Percentiles rank a stretch among this genome's conserved stretches.
Evolutionary conservation across 768 basidiomycete species (phyloP).

Genomic region (Kwoniella heveanensis): DNA sequence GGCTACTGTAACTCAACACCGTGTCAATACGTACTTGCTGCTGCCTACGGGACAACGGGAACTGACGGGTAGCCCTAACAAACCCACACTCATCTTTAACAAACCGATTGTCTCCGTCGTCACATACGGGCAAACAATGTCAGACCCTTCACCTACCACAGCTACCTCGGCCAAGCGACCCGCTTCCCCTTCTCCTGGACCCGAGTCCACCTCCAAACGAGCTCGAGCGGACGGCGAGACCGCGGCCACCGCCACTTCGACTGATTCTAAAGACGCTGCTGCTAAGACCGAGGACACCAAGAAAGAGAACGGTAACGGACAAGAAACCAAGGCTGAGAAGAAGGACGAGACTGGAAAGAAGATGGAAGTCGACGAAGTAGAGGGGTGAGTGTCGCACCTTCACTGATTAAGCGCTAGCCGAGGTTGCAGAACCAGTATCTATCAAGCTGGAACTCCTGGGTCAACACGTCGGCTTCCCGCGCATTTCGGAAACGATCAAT

Average conservation of each 20-base stretch:
- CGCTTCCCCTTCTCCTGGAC: conserved; percentile 21
- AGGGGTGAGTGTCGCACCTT: conserved; percentile 34
- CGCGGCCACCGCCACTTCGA: not conserved
- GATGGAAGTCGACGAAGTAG: conserved; percentile 43
- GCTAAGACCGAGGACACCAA: not conserved
- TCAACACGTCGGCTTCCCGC: too few relatives aligned
- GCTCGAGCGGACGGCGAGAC: conserved; percentile 25
- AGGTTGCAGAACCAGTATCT: too few relatives aligned
- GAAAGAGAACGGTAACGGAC: conserved; percentile 24
- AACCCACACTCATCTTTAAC: not conserved
- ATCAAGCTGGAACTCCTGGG: not conserved
- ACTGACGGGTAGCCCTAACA: conserved; percentile 13
- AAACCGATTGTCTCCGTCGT: not conserved
- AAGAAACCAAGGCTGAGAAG: conserved; percentile 13
- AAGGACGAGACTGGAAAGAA: conserved; percentile 26
- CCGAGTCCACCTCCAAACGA: conserved; percentile 20
- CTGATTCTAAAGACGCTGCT: not conserved
- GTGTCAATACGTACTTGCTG: conserved; percentile 4
- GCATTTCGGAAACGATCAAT: too few relatives aligned
- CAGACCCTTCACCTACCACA: conserved; percentile 13
- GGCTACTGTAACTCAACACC: not conserved
- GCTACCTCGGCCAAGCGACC: conserved; percentile 7
- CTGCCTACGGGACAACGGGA: not conserved
- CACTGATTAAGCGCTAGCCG: too few relatives aligned
- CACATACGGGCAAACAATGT: conserved; percentile 1